Base-by-base conservation (phyloP, 768 basidiomycete genomes). In the Phaeolepiota aurea region DNA sequence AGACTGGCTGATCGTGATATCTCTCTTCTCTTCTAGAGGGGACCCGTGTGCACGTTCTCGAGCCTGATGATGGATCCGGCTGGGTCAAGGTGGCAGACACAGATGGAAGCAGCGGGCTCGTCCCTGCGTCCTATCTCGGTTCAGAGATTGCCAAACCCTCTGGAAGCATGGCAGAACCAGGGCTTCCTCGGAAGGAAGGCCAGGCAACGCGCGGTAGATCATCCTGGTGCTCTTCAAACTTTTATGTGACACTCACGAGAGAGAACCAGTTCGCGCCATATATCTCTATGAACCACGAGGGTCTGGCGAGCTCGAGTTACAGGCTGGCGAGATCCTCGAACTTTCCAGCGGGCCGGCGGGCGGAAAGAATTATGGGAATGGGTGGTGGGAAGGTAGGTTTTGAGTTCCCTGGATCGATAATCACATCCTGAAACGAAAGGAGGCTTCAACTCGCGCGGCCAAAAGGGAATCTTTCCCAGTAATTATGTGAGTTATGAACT, bases 371-470 rank as follows among this genome's bases (percentile, higher is more conserved):
- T 83, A 80, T 53, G 82, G 73, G 20, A 77, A 84, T 41, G 87
- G 84, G 20, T 90, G 87, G 87, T 89, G 82, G 80, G 86, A 89
- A 78, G 87, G 87, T 79, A 52, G 50, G 65, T 7, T n/a, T n/a
- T n/a, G n/a, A n/a, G n/a, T n/a, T n/a, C n/a, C n/a, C n/a, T n/a
- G n/a, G n/a, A n/a, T n/a, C n/a, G n/a, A n/a, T n/a, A n/a, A n/a
- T n/a, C 19, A 31, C 13, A 47, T 46, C 20, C 9, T 12, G 19
- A 36, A 15, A 10, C 38, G 33, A 25, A 33, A 28, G 30, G 7
- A 87, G 85, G 85, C 41, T 65, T 76, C 46, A 73, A 79, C 48
- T 58, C 64, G 38, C 55, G 60, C 42, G 80, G 85, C 40, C 65
- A 57, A 55, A 86, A 76, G 58, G 87, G 87, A 3, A 87, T 89